phyloP scores from a whole-genome alignment of 805 yeast species.

The Debaryomyces prosopidis region DNA sequence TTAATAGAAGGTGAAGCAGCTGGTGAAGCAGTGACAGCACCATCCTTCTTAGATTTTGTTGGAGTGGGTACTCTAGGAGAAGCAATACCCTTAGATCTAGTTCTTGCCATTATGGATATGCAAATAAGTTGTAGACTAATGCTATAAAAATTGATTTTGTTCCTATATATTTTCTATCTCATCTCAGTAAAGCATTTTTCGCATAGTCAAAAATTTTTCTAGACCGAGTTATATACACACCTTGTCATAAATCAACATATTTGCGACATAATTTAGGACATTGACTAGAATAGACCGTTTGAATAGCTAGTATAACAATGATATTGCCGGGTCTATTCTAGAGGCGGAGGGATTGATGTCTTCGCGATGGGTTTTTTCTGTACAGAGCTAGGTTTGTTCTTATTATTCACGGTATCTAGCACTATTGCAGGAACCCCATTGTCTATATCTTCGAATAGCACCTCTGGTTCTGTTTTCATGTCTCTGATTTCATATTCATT shows the following conservation, averaged over 20 bases:
- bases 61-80: constrained; percentile 27
- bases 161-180: constrained; percentile 13
- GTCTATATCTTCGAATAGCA: constrained; percentile 36
- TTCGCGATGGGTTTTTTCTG: constrained; percentile 22
- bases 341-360: constrained; percentile 37
- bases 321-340: background rate
- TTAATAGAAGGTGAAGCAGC: constrained; percentile 24
- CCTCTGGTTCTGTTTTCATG: constrained; percentile 31
- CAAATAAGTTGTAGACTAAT: background rate
- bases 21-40: constrained; percentile 16
- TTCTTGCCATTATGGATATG: constrained; percentile 27
- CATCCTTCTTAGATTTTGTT: constrained; percentile 22
- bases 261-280: no score
- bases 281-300: no score
- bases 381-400: constrained; percentile 12
- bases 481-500: constrained; percentile 12
- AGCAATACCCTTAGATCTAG: constrained; percentile 28
- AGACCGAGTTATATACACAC: background rate
- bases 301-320: background rate
- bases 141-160: background rate
- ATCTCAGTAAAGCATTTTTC: constrained; percentile 8
- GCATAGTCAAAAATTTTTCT: background rate
- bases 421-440: constrained; percentile 44
- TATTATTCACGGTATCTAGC: constrained; percentile 27
- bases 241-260: background rate